phyloP scores from a whole-genome alignment of 371 early-diverging fungal genomes.

The Mucor racemosus region DNA sequence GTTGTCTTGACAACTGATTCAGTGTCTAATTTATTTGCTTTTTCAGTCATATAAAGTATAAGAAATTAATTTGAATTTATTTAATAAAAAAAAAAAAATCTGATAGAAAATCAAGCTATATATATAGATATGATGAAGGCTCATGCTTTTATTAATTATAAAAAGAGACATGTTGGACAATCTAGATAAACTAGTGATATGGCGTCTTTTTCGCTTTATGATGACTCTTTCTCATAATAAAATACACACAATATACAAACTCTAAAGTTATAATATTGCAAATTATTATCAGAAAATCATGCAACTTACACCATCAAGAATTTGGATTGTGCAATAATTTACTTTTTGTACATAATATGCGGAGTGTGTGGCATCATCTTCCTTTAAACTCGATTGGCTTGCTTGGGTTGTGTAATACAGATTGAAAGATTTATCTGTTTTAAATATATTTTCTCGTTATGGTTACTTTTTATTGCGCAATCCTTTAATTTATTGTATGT shows the following conservation, averaged over 20 bases:
- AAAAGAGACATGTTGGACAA: background rate
- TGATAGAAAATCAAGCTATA: background rate
- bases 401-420: background rate
- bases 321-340: conserved; percentile 14
- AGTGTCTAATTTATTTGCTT: background rate
- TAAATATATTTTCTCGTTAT: background rate
- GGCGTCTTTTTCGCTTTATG: conserved; percentile 4
- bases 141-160: background rate
- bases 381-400: background rate
- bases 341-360: background rate
- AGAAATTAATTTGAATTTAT: background rate
- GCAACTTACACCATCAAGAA: background rate
- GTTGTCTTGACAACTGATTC: background rate
- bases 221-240: background rate
- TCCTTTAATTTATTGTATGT: conserved; percentile 1
- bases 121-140: background rate
- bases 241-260: background rate
- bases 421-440: background rate
- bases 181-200: background rate
- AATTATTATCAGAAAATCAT: too few species aligned
- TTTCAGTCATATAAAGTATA: background rate
- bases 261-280: background rate
- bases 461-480: conserved; percentile 4
- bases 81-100: background rate
- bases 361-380: background rate